Conservation (phyloP, 129 eudicot genomes). For the Artemisia argyi region DNA sequence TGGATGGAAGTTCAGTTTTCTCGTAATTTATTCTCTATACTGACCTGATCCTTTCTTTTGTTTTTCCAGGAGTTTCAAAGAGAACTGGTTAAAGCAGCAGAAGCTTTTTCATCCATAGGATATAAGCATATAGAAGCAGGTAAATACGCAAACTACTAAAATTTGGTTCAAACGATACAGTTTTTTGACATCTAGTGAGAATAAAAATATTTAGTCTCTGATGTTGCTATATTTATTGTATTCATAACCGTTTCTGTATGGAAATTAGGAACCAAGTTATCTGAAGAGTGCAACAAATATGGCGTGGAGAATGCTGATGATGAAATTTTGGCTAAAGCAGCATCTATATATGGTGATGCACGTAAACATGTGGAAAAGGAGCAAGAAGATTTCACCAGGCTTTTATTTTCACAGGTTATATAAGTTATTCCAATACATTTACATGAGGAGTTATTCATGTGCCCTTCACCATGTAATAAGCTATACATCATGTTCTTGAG, state of each 20-base stretch:
- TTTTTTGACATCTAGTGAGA: neutral
- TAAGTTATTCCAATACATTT: neutral
- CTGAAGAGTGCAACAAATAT: conserved; percentile 91
- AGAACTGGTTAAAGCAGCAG: conserved; percentile 91
- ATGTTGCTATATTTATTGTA: conserved; percentile 15
- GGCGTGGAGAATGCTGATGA: conserved; percentile 82
- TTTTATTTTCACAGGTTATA: conserved; percentile 76
- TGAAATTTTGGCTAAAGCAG: conserved; percentile 81
- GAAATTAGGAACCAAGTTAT: conserved; percentile 80
- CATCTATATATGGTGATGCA: conserved; percentile 96
- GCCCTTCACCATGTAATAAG: neutral
- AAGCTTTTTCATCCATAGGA: conserved; percentile 84
- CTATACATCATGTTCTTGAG: conserved; percentile 8
- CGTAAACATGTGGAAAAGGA: conserved; percentile 96
- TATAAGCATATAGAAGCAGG: conserved; percentile 97
- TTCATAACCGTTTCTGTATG: neutral
- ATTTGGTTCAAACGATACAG: neutral
- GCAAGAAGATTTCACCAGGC: conserved; percentile 85
- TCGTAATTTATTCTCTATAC: neutral
- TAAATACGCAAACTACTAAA: conserved; percentile 29
- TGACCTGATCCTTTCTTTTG: neutral
- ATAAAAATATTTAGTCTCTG: too few relatives aligned
- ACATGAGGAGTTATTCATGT: neutral
- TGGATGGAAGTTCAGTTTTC: conserved; percentile 6
- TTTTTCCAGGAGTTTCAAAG: conserved; percentile 83